Evolutionary conservation across 2,329 filamentous ascomycete species (phyloP).

Genomic region (Lachnellula occidentalis): DNA sequence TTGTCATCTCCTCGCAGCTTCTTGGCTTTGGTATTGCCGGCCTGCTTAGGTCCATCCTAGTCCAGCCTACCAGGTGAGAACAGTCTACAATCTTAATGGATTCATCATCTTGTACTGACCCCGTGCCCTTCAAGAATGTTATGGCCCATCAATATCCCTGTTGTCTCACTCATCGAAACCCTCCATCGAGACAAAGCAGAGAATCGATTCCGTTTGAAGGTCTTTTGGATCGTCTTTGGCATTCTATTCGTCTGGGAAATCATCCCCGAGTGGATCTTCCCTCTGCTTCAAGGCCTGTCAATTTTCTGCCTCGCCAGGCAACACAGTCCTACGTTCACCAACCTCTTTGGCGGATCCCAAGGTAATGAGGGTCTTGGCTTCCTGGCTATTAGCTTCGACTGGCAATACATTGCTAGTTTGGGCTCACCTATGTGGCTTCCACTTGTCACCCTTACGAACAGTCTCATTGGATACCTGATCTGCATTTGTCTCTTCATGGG

Average conservation of each 20-base stretch:
- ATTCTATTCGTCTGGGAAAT: constrained; percentile 42
- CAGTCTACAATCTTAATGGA: neutral
- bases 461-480: constrained; percentile 17
- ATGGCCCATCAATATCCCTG: constrained; percentile 33
- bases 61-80: constrained; percentile 25
- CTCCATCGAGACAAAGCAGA: constrained; percentile 33
- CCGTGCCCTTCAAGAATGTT: constrained; percentile 6
- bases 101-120: too few species aligned
- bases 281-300: constrained; percentile 32
- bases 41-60: constrained; percentile 51
- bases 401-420: constrained; percentile 35
- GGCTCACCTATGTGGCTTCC: constrained; percentile 25
- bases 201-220: constrained; percentile 32
- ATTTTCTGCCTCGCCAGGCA: constrained; percentile 41
- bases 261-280: constrained; percentile 40
- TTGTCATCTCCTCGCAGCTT: constrained; percentile 55
- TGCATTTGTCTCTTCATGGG: constrained; percentile 32
- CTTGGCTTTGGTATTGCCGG: constrained; percentile 60
- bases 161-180: constrained; percentile 34
- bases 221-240: constrained; percentile 29
- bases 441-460: constrained; percentile 32
- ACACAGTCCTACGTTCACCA: constrained; percentile 37
- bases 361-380: constrained; percentile 41
- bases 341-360: constrained; percentile 43
- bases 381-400: constrained; percentile 37